Percentiles rank a stretch among this genome's conserved stretches.
These are phyloP conservation scores for Termitomyces sp. DNA, from an alignment of 768 basidiomycete species.

Conservation along the genomic window DNA sequence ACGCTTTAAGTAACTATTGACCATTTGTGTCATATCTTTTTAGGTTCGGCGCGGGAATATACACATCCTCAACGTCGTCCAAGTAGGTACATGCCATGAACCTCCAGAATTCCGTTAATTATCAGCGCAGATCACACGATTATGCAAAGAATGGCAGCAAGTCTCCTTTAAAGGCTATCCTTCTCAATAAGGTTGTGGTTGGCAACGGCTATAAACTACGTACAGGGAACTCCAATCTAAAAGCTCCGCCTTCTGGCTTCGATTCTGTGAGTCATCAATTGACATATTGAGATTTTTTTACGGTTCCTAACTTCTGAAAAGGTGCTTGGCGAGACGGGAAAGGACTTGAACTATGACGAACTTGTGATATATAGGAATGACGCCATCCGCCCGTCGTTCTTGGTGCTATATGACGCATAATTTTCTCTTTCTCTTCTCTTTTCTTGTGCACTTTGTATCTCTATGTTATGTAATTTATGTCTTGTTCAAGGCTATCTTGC, in stretches of 20 bases:
- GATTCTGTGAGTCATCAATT: conserved; percentile 53
- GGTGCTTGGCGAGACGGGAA: conserved; percentile 69
- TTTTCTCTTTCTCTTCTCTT: neutral
- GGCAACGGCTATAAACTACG: conserved; percentile 68
- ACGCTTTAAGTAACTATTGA: neutral
- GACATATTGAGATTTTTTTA: neutral
- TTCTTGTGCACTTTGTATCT: neutral
- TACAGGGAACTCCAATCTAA: conserved; percentile 52
- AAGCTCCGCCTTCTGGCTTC: conserved; percentile 57
- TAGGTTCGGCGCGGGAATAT: conserved; percentile 70
- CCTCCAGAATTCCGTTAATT: neutral
- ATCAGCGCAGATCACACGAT: conserved; percentile 57
- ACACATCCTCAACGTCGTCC: conserved; percentile 77
- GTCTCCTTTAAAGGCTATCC: conserved; percentile 52
- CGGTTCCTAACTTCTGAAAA: conserved; percentile 20
- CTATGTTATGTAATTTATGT: neutral
- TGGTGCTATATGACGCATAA: conserved; percentile 64
- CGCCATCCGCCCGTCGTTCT: conserved; percentile 68
- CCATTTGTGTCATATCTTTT: neutral
- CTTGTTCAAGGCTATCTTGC: neutral
- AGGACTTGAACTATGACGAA: conserved; percentile 68
- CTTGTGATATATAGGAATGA: conserved; percentile 69
- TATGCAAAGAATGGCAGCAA: conserved; percentile 53
- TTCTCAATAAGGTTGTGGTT: conserved; percentile 74
- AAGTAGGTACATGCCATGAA: conserved; percentile 37